A percentile compares a stretch with the other conserved stretches of the same genome.
Conservation (phyloP, 2,329 filamentous ascomycete genomes). For the Scedosporium boydii region DNA sequence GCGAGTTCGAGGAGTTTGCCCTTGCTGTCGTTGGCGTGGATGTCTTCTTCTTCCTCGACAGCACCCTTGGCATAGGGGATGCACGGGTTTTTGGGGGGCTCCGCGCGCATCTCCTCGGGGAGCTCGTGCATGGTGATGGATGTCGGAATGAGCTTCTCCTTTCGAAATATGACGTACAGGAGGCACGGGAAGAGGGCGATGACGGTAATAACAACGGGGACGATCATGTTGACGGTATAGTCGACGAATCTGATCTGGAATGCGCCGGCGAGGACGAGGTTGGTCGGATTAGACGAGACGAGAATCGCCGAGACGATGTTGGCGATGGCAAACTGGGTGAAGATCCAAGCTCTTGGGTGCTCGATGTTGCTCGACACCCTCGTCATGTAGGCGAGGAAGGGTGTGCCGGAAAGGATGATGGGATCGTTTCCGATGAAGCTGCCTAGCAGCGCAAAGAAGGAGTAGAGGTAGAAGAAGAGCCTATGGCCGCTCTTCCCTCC, state of each 20-base stretch:
- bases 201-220: conserved; percentile 59
- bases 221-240: conserved; percentile 71
- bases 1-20: conserved; percentile 50
- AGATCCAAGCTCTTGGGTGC: conserved; percentile 64
- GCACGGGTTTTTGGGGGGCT: conserved; percentile 60
- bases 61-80: conserved; percentile 55
- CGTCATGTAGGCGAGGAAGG: conserved; percentile 70
- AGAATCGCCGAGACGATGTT: conserved; percentile 68
- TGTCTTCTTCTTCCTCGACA: conserved; percentile 39
- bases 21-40: conserved; percentile 34
- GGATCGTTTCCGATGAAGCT: conserved; percentile 67
- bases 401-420: conserved; percentile 64
- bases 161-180: conserved; percentile 58
- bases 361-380: conserved; percentile 63
- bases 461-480: conserved; percentile 64
- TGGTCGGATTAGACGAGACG: conserved; percentile 71
- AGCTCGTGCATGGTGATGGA: conserved; percentile 62
- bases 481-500: conserved; percentile 57
- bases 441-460: conserved; percentile 60
- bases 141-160: conserved; percentile 52
- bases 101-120: conserved; percentile 42
- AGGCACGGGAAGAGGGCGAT: conserved; percentile 61
- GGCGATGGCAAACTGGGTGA: conserved; percentile 60
- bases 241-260: conserved; percentile 63
- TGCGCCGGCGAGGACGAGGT: conserved; percentile 63